Conservation (phyloP, 2,329 filamentous ascomycete species). For the Talaromyces sp. region DNA sequence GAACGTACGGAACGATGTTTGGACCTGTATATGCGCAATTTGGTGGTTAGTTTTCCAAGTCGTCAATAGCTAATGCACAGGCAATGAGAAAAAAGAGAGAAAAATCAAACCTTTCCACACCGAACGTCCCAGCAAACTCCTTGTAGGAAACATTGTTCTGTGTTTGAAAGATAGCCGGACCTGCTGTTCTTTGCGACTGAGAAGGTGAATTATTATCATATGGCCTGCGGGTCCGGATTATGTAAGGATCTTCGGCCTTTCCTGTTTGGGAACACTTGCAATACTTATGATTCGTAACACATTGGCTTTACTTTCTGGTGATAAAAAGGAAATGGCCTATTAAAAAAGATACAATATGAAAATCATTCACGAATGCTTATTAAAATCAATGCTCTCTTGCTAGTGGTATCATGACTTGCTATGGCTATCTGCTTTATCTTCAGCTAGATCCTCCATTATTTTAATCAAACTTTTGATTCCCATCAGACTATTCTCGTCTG, state of each 20-base stretch:
- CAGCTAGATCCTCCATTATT: slow-evolving; percentile 63
- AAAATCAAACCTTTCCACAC: slow-evolving; percentile 72
- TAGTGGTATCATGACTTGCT: not conserved
- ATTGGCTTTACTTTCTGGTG: not conserved
- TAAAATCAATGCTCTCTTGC: not conserved
- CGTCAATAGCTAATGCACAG: too few relatives aligned
- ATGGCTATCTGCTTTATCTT: slow-evolving; percentile 12
- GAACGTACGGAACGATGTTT: slow-evolving; percentile 63
- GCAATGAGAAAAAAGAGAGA: not conserved
- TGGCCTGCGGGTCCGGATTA: not conserved
- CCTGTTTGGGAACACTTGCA: not conserved
- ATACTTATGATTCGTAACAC: too few relatives aligned
- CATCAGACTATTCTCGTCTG: slow-evolving; percentile 74
- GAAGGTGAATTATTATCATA: not conserved
- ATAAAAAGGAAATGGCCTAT: not conserved
- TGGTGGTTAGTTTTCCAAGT: not conserved
- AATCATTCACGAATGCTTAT: not conserved
- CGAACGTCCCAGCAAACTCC: slow-evolving; percentile 64
- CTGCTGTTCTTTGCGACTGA: not conserved
- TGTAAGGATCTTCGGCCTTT: not conserved
- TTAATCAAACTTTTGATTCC: slow-evolving; percentile 67
- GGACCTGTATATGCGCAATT: slow-evolving; percentile 46
- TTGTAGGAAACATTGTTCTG: slow-evolving; percentile 59
- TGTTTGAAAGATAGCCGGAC: not conserved
- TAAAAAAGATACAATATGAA: not conserved